Conservation (phyloP, 192 early-diverging fungal species). For the Mortierella alpina region DNA sequence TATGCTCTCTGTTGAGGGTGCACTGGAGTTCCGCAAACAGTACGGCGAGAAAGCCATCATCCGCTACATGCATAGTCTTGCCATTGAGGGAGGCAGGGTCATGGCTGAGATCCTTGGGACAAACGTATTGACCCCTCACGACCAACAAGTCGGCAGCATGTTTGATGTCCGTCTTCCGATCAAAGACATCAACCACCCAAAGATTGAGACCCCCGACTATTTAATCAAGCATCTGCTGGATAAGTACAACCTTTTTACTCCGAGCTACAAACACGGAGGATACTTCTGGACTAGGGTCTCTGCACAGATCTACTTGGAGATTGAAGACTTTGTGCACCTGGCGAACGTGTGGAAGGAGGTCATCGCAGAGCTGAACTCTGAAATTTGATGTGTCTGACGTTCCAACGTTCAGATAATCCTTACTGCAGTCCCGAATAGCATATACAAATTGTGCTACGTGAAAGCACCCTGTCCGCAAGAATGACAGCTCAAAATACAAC, state of each 20-base stretch:
- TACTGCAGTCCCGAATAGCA: too few species aligned
- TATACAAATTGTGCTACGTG: too few species aligned
- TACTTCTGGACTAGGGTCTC: conserved; percentile 64
- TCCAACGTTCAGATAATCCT: too few species aligned
- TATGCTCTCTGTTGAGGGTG: conserved; percentile 49
- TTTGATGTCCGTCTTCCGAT: conserved; percentile 69
- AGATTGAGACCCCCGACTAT: conserved; percentile 21
- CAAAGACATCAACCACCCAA: conserved; percentile 36
- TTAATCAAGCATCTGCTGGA: conserved; percentile 49
- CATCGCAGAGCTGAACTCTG: conserved; percentile 42
- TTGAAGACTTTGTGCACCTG: conserved; percentile 59
- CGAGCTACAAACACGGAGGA: conserved; percentile 60
- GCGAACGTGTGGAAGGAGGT: conserved; percentile 58
- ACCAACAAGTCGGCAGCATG: conserved; percentile 64
- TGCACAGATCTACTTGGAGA: conserved; percentile 67
- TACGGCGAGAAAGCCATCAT: conserved; percentile 67
- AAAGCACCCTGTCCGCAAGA: too few species aligned
- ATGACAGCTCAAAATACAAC: too few species aligned
- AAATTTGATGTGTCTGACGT: neutral
- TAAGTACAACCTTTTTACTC: conserved; percentile 55
- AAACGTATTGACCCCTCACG: conserved; percentile 62
- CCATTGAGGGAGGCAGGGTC: conserved; percentile 61
- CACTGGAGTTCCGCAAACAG: conserved; percentile 63
- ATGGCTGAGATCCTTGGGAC: conserved; percentile 70
- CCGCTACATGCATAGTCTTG: conserved; percentile 63